Percentiles rank a stretch among this genome's conserved stretches.
Evolutionary conservation across 2,329 filamentous ascomycete species (phyloP).

Genomic region (Hypoxylon sp.): DNA sequence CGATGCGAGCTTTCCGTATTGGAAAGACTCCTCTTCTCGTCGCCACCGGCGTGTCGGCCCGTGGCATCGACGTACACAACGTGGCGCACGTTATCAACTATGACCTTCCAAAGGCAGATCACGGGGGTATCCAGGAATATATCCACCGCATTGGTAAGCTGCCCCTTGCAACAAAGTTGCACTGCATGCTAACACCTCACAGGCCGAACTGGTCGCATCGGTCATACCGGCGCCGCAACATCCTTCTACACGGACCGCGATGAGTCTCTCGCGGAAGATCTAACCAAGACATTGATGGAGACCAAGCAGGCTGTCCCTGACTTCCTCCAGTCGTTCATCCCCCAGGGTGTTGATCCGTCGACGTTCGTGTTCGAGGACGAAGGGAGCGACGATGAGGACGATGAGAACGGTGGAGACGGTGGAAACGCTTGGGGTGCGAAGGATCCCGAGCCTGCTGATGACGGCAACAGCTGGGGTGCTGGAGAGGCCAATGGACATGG

Average conservation of each 20-base stretch:
- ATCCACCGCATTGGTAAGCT: slow-evolving; percentile 89
- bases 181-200: slow-evolving; percentile 32
- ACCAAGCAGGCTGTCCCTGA: slow-evolving; percentile 84
- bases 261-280: slow-evolving; percentile 76
- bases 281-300: slow-evolving; percentile 88
- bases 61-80: slow-evolving; percentile 89
- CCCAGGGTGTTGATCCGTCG: slow-evolving; percentile 65
- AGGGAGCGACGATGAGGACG: slow-evolving; percentile 64
- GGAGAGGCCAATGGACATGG: slow-evolving; percentile 6
- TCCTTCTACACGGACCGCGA: slow-evolving; percentile 90
- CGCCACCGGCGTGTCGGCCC: slow-evolving; percentile 87
- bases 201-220: slow-evolving; percentile 95
- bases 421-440: background rate
- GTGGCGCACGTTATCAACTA: slow-evolving; percentile 95
- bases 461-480: slow-evolving; percentile 12
- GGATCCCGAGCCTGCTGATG: slow-evolving; percentile 48
- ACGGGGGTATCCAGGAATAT: slow-evolving; percentile 95
- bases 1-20: slow-evolving; percentile 85
- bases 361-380: slow-evolving; percentile 70
- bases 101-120: slow-evolving; percentile 79
- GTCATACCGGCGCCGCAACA: slow-evolving; percentile 85
- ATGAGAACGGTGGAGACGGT: slow-evolving; percentile 15
- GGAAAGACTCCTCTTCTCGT: slow-evolving; percentile 85
- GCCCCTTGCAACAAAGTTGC: background rate
- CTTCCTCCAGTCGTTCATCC: slow-evolving; percentile 78